Evolutionary conservation across 345 rosid genomes (phyloP), one percentile per base, ranked within the genome.

Genomic region (Pugionium cornutum): DNA sequence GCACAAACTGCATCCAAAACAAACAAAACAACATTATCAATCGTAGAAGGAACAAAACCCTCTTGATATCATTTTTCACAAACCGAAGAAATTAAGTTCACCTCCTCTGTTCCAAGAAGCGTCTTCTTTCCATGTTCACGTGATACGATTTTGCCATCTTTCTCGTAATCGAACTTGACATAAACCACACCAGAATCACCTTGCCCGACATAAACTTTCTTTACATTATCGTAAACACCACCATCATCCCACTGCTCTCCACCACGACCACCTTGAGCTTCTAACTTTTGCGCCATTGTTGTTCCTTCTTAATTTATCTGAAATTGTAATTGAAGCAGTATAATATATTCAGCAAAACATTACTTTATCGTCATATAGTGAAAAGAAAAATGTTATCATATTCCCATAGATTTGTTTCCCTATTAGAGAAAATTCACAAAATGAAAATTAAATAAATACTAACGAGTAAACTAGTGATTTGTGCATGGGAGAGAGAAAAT

Each of bases 171-270:
- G 28, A 74, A 66, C 63, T 67, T 66, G 40, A 74, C 48, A 34
- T 74, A 74, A 40, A 45, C 73, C 36, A 74, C 68, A 54, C 72
- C 67, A 61, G 73, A 74, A 31, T 67, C 77, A 67, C 73, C 77
- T 74, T 67, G 73, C 8, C 77, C 68, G 6, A 74, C 73, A 33
- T 66, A 61, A 7, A 74, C 73, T 67, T 59, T 66, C 62, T 67
- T 74, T n/a, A 74, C 73, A 39, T 47, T 59, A 29, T 74, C 68
- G 29, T 74, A 67, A 40, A 25, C 52, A 32, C 77, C 73, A 74
- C 73, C 68, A 40, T 74, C 77, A 53, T 74, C 77, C 77, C 77
- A 74, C n/a, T 32, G 0, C 8, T 67, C 64, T 53, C 68, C 77
- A 31, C 77, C 77, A 53, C 67, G 67, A 6, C 77, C 77, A 61